Evolutionary conservation across 495 filamentous ascomycete genomes (phyloP), one percentile per base, ranked within the genome.

Genomic region (Penicillium fimorum): DNA sequence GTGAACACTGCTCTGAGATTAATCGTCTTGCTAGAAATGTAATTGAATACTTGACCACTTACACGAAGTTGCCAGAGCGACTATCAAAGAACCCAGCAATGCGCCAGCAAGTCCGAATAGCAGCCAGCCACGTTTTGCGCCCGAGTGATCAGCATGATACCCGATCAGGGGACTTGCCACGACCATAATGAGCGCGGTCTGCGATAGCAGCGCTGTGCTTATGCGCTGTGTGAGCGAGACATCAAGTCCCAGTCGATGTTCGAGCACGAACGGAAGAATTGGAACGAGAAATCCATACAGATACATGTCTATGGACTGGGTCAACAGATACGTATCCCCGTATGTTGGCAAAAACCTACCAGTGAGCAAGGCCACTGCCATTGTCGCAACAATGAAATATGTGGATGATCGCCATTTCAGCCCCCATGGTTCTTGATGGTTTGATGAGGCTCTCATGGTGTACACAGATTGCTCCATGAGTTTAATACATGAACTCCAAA

Each of bases 241-340:
- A 41, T 63, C 60, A 2, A 68, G 37, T 4, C 57, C 50, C 8
- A 71, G 45, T 20, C 69, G 69, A n/a, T 51, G 50, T 37, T 71
- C 69, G 2, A 69, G 45, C 11, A 71, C 51, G 25, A 61, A 66
- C 4, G 60, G 62, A 10, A 71, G 51, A 29, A 71, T 68, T 2
- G 69, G 67, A 8, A 70, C 62, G 29, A 70, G 40, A 29, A 69
- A 71, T 8, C 60, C 55, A 40, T 66, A 71, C 2, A 71, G 62
- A 25, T 68, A 69, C 15, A 56, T 59, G 24, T 71, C 66, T 69
- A 45, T 42, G 3, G 17, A 29, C 17, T 65, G 91, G 51, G 88
- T 90, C 70, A 77, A 25, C 4, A 25, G 20, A 43, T 5, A 17
- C 17, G 0, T n/a, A 11, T 15, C 25, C 5, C 10, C 1, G 8